These are phyloP conservation scores for Lentinula novae-zelandiae DNA, from an alignment of 1,284 basidiomycete genomes.

Conservation along the genomic window DNA sequence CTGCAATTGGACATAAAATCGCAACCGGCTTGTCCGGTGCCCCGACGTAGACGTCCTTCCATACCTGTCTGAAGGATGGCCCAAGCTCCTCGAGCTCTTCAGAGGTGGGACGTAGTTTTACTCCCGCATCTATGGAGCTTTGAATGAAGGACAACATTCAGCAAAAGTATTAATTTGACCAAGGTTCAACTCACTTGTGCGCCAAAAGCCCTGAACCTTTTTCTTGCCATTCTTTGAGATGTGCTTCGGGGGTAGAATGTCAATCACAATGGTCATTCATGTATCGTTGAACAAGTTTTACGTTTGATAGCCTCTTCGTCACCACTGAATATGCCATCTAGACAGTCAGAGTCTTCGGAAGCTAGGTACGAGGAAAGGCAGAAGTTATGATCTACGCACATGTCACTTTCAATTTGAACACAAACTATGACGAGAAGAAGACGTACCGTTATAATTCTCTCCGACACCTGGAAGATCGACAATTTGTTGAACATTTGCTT, in stretches of 20 bases:
- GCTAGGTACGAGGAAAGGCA: conserved; percentile 32
- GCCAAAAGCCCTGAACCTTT: conserved; percentile 46
- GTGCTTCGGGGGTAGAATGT: conserved; percentile 25
- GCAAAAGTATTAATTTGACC: not conserved
- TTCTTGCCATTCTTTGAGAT: conserved; percentile 37
- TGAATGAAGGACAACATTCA: not conserved
- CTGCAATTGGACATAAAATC: conserved; percentile 20
- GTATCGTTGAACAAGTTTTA: conserved; percentile 11
- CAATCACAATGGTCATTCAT: not conserved
- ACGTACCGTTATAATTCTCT: conserved; percentile 16
- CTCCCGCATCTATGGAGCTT: conserved; percentile 41
- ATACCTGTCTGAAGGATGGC: conserved; percentile 37
- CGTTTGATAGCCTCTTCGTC: conserved; percentile 31
- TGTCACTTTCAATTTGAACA: no score
- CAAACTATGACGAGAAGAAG: not conserved
- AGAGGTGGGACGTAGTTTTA: conserved; percentile 44
- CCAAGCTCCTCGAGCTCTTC: conserved; percentile 41
- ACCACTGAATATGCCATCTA: conserved; percentile 41
- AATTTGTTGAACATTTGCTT: conserved; percentile 29
- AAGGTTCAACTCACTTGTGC: conserved; percentile 37
- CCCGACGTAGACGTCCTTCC: conserved; percentile 39
- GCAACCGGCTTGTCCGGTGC: conserved; percentile 47
- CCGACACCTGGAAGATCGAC: conserved; percentile 19
- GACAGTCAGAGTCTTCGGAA: conserved; percentile 35
- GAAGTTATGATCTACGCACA: conserved; percentile 37